phyloP scores from a whole-genome alignment of 1,284 basidiomycete species.

The Chondrostereum purpureum region DNA sequence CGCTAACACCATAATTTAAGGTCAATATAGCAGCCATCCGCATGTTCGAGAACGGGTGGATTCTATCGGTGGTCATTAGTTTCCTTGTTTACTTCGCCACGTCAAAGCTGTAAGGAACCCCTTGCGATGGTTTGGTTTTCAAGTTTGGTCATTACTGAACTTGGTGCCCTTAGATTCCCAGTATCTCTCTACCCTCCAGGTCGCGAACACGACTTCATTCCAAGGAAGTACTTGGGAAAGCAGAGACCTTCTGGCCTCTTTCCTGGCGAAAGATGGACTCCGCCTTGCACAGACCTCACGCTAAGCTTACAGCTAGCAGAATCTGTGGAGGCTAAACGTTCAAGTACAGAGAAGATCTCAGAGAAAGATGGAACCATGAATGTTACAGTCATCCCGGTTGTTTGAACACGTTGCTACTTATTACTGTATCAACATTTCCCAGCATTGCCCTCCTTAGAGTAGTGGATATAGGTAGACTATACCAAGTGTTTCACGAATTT shows the following conservation, averaged over 20 bases:
- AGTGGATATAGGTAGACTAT: too few species aligned
- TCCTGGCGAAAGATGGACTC: conserved; percentile 6
- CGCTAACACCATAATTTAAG: background rate
- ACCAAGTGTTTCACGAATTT: too few species aligned
- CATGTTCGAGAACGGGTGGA: conserved; percentile 8
- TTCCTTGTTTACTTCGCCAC: conserved; percentile 6
- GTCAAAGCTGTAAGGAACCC: background rate
- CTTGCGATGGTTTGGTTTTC: background rate
- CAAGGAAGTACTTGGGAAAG: background rate
- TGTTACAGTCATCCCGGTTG: too few species aligned
- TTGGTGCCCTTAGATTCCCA: conserved; percentile 1
- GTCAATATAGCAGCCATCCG: conserved; percentile 4
- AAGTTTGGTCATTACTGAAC: too few species aligned
- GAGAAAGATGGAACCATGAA: too few species aligned
- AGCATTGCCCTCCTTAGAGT: too few species aligned
- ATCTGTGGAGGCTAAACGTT: too few species aligned
- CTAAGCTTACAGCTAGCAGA: too few species aligned
- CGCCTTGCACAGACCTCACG: background rate
- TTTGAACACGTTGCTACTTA: too few species aligned
- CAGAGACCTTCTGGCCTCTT: conserved; percentile 6
- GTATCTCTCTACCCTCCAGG: conserved; percentile 4
- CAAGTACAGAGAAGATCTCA: too few species aligned
- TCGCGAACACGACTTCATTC: background rate
- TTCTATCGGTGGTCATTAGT: conserved; percentile 4
- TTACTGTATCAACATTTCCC: too few species aligned